Base-by-base conservation (phyloP, 2,329 filamentous ascomycete genomes). In the Stenocarpella maydis region DNA sequence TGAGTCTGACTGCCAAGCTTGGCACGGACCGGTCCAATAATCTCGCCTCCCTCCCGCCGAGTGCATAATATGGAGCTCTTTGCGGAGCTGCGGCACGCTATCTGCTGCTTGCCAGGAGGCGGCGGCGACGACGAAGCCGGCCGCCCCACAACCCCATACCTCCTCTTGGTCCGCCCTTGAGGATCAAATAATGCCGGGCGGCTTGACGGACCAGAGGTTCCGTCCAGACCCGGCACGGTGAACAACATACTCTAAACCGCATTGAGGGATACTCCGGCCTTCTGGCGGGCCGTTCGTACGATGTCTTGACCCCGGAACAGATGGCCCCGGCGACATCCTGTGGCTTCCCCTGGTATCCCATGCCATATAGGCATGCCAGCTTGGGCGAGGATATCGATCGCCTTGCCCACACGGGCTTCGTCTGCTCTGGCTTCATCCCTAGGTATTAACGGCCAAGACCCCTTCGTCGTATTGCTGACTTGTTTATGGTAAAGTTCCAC, bases 11-110 rank as follows among this genome's bases (percentile, higher is more conserved):
- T 58, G 65, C 41, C 65, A 58, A 49, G 65, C 65, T 55, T 67
- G 65, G 65, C 65, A 67, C 65, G 65, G 65, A 67, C 65, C 58
- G 41, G 53, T 28, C 45, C 37, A 26, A 43, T 31, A 66, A 67
- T 67, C 52, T 67, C 52, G 65, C 65, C 21, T 37, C 9, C 37
- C 28, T 49, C 43, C 43, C 39, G 10, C 45, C 21, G 31, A 37
- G 54, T 67, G 47, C 49, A 31, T 58, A 58, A 47, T 55, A 67
- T 50, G 45, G 58, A 43, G 52, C 41, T 49, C 28, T 41, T 19
- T 34, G 65, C 43, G 43, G 65, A 39, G 47, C 65, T 54, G 41
- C 52, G 65, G 34, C 65, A 58, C 65, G 52, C 52, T 67, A 67
- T 55, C 65, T 54, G 65, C 37, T 50, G n/a, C n/a, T 58, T 31